These are phyloP conservation scores for Syzygium syzygioides DNA, from an alignment of 441 rosid genomes.

Conservation along the genomic window DNA sequence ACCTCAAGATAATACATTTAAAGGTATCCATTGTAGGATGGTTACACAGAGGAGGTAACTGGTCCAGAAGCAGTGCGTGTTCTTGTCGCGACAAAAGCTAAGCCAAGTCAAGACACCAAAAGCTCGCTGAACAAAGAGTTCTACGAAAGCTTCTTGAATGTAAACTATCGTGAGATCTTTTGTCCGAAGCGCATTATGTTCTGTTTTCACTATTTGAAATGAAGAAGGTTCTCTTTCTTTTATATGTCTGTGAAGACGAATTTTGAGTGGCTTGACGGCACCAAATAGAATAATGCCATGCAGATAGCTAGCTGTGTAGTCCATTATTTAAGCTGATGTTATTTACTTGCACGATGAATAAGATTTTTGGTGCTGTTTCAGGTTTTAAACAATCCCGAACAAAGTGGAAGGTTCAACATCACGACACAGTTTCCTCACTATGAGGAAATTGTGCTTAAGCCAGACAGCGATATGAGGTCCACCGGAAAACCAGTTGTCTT, in stretches of 20 bases:
- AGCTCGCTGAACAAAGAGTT: slow-evolving; percentile 54
- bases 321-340: not conserved
- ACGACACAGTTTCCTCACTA: slow-evolving; percentile 61
- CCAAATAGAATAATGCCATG: not conserved
- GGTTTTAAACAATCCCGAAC: slow-evolving; percentile 60
- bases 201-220: not conserved
- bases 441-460: slow-evolving; percentile 39
- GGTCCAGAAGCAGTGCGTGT: slow-evolving; percentile 60
- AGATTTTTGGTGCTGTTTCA: slow-evolving; percentile 14
- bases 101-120: slow-evolving; percentile 29
- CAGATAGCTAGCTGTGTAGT: not conserved
- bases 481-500: slow-evolving; percentile 17
- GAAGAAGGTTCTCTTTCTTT: not conserved
- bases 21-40: slow-evolving; percentile 41
- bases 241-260: not conserved
- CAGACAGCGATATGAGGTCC: slow-evolving; percentile 27
- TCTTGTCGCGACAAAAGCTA: slow-evolving; percentile 76
- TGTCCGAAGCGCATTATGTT: not conserved
- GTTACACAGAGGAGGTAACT: slow-evolving; percentile 57
- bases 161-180: slow-evolving; percentile 18
- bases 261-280: not conserved
- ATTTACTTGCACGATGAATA: not conserved
- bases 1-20: not conserved
- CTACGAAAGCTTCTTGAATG: slow-evolving; percentile 68
- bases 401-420: slow-evolving; percentile 60